Evolutionary conservation across 78 protist species (phyloP).

Genomic region (slime mould (Dictyostelium discoideum)): DNA sequence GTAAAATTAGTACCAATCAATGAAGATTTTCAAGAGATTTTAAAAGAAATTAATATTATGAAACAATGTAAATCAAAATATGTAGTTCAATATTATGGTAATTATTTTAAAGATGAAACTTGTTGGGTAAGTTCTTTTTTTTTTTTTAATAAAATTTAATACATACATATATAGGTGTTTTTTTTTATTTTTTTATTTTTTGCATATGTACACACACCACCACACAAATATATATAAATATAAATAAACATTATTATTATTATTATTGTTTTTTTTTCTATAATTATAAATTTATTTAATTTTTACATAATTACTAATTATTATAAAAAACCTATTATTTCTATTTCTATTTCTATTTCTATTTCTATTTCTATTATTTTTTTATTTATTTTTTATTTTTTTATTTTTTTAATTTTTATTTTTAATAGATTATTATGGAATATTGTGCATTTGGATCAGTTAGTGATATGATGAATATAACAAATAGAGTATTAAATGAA

Average conservation of each 20-base stretch:
- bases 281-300: too few species aligned
- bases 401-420: background rate
- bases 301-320: too few species aligned
- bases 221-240: background rate
- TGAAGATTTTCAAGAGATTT: constrained; percentile 75
- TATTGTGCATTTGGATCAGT: constrained; percentile 82
- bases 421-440: constrained; percentile 80
- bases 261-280: background rate
- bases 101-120: constrained; percentile 67
- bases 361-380: background rate
- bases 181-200: background rate
- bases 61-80: constrained; percentile 46
- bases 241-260: background rate
- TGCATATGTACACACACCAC: background rate
- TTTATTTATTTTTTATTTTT: background rate
- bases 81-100: constrained; percentile 83
- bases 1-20: constrained; percentile 77
- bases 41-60: constrained; percentile 81
- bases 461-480: constrained; percentile 81
- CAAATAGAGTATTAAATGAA: constrained; percentile 61
- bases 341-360: background rate
- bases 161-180: too few species aligned
- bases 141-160: too few species aligned
- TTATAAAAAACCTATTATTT: too few species aligned
- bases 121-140: constrained; percentile 80